Evolutionary conservation across 2,329 filamentous ascomycete genomes (phyloP).

Genomic region (Paracorniculantispora psalliotae): DNA sequence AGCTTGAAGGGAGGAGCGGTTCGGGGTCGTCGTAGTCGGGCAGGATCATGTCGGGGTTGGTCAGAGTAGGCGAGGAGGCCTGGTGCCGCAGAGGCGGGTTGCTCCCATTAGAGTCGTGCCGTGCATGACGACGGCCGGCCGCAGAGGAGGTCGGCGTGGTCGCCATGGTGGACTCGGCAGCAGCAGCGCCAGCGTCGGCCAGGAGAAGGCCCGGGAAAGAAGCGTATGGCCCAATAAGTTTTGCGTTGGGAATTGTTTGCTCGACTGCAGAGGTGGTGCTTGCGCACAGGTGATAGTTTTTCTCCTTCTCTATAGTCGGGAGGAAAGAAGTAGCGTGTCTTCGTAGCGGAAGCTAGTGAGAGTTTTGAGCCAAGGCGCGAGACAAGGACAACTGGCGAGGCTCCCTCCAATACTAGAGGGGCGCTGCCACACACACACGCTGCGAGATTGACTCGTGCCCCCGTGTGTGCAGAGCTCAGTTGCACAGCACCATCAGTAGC

Average conservation of each 20-base stretch:
- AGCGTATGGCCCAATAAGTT: background rate
- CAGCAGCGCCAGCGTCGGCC: background rate
- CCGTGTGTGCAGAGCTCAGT: constrained; percentile 8
- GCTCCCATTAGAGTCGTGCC: constrained; percentile 24
- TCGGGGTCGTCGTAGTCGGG: constrained; percentile 63
- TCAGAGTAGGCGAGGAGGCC: constrained; percentile 78
- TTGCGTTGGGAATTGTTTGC: background rate
- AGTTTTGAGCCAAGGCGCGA: background rate
- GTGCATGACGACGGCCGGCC: constrained; percentile 24
- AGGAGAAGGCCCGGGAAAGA: background rate
- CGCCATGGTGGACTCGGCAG: constrained; percentile 4
- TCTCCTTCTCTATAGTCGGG: background rate
- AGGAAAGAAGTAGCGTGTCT: background rate
- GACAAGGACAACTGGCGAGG: background rate
- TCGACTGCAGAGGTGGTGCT: background rate
- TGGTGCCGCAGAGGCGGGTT: constrained; percentile 38
- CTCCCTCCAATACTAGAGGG: background rate
- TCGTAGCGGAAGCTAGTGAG: background rate
- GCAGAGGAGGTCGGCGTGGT: constrained; percentile 17
- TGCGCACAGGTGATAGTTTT: background rate
- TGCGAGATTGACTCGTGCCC: constrained; percentile 9
- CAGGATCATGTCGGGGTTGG: constrained; percentile 92
- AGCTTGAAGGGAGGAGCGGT: constrained; percentile 46
- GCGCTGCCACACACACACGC: background rate
- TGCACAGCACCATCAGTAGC: constrained; percentile 5